Evolutionary conservation across 106 monocot genomes (phyloP).

Genomic region (Dactylorhiza incarnata): DNA sequence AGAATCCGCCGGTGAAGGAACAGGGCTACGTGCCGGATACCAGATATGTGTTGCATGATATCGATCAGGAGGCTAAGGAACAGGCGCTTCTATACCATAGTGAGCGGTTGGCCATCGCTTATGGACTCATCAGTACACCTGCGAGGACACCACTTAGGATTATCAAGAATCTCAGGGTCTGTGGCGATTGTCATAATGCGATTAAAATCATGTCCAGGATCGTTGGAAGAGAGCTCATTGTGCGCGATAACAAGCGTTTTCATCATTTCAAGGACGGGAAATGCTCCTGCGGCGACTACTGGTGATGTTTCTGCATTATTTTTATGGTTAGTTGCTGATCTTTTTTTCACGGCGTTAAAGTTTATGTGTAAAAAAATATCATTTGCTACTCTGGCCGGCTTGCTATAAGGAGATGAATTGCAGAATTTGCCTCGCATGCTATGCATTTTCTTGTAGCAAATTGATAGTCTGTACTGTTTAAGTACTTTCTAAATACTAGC

Average conservation of each 20-base stretch:
- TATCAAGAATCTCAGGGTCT: constrained; percentile 83
- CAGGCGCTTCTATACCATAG: constrained; percentile 91
- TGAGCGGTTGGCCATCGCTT: constrained; percentile 91
- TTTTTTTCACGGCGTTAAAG: background rate
- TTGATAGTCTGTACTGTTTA: background rate
- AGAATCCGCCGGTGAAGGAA: constrained; percentile 62
- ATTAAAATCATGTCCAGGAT: constrained; percentile 98
- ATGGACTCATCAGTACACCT: constrained; percentile 89
- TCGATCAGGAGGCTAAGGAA: constrained; percentile 96
- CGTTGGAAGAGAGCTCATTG: constrained; percentile 86
- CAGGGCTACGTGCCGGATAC: constrained; percentile 87
- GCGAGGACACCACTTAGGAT: constrained; percentile 82
- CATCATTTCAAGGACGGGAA: constrained; percentile 95
- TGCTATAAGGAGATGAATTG: background rate
- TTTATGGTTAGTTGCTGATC: background rate
- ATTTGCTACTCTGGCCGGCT: background rate
- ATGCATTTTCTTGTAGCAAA: background rate
- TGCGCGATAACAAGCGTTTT: constrained; percentile 85
- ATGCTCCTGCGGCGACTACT: constrained; percentile 83
- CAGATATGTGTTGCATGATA: constrained; percentile 91
- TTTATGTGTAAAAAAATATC: background rate
- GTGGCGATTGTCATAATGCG: constrained; percentile 92
- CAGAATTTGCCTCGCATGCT: background rate
- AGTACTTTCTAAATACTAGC: background rate
- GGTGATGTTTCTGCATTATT: constrained; percentile 35